Base-by-base conservation (phyloP, 1,284 basidiomycete genomes). In the Cutaneotrichosporon sp. region DNA sequence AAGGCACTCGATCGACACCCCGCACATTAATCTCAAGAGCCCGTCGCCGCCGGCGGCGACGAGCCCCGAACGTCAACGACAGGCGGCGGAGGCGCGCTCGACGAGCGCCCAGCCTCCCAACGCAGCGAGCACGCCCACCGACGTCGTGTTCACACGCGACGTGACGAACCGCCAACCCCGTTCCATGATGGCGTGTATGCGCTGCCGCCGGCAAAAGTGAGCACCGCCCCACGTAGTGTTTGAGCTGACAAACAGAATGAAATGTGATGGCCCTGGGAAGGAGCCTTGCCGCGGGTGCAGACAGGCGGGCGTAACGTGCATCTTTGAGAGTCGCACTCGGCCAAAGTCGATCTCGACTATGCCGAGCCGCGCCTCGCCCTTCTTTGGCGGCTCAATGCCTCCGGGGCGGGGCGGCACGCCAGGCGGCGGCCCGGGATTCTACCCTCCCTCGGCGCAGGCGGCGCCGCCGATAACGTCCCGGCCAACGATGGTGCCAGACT, bases 141-240 rank as follows among this genome's bases (percentile, higher is more conserved):
- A 66, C 29, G 56, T 64, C 24, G 66, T 73, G 4, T 73, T 75
- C 38, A 68, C 71, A 6, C 65, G 76, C 47, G 71, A 74, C 59
- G 68, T 71, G 11, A 67, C 69, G 22, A 70, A 69, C 58, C 52
- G 75, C 36, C 73, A 74, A 22, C 77, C 77, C n/a, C 66, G 77
- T 33, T 76, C 73, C 53, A 78, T 78, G 75, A 77, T 77, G 75
- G 77, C 77, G 8, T 78, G 77, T 69, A 71, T 71, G 54, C 62
- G 70, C 34, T 75, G 74, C 61, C 67, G 74, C 24, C 64, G 70
- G 53, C 73, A 75, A 62, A 76, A 74, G 73, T 76, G 60, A 60
- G 72, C 67, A 22, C 38, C 31, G 24, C 14, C 25, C 8, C n/a
- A n/a, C n/a, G n/a, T n/a, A n/a, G n/a, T n/a, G n/a, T n/a, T n/a